Base-by-base conservation (phyloP, 257 asterid genomes). In the Orobanche coerulescens region DNA sequence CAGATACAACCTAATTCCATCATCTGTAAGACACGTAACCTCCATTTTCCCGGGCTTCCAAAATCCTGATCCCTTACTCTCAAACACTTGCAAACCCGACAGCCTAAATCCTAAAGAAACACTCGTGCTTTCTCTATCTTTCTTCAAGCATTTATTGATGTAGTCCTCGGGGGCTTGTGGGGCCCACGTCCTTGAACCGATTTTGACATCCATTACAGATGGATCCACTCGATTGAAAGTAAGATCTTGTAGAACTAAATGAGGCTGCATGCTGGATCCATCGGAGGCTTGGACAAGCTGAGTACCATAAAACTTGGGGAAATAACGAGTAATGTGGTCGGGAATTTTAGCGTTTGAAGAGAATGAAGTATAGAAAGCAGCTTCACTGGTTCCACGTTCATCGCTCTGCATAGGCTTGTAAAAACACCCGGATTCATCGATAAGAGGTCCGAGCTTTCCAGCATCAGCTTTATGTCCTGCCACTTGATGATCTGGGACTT, bases 361-460 rank as follows among this genome's bases (percentile, higher is more conserved):
- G 73, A 93, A 82, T 8, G 92, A 77, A 20, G 81, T 70, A 43
- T 93, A 89, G 68, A 93, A 93, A 23, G 81, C 52, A 46, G 75
- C 95, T 74, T 93, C 98, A 1, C 66, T 69, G 0, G 82, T 36
- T 7, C 98, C 98, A 51, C 98, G 97, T 5, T 82, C 86, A 24
- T 73, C 90, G 1, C 92, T 81, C 72, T 93, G 98, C 5, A 86
- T 83, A 64, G 98, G 98, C 82, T 93, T 93, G 88, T 89, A 93
- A 69, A 93, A 93, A 61, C 76, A 79, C 4, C 98, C 98, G 0
- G 94, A 89, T 59, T 84, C 95, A 61, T 89, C 98, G 8, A 84
- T 53, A 8, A 89, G 94, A 8, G 98, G 97, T 7, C 98, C 98
- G 7, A 89, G 88, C 42, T 62, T 75, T 55, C 97, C 97, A 1